Base-by-base conservation (phyloP, 306 rosid genomes). In the Morella rubra region DNA sequence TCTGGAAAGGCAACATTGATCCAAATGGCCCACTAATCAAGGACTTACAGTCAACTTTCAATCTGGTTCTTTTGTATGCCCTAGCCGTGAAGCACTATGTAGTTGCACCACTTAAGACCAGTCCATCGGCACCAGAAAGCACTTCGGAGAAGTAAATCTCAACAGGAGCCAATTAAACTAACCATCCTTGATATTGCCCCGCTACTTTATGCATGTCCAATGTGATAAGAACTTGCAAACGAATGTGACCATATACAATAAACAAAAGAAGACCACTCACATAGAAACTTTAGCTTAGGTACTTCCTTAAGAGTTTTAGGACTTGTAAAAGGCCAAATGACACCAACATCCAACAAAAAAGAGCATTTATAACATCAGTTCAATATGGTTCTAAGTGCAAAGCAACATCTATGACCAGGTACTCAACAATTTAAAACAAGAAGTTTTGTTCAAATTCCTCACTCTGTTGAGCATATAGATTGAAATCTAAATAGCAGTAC, bases 51-150 rank as follows among this genome's bases (percentile, higher is more conserved):
- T 68, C 79, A 73, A 71, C 74, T 80, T 71, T 80, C 64, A 52
- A 76, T 77, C 77, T 14, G 19, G 78, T 75, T 64, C 80, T 74
- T 80, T 69, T 41, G 83, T 75, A 77, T 75, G 68, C 87, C 81
- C 69, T 76, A 69, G 76, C 67, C 20, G 60, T 76, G 84, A 60
- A 67, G 6, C 73, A 24, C 65, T 37, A 62, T 73, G 60, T 71
- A 81, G 81, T 73, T 78, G 76, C 73, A 84, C 77, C 82, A 70
- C 75, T 81, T 80, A 54, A 27, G 24, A 49, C 45, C 65, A 74
- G 15, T 73, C 44, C 79, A 55, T 65, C 76, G 49, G 70, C 73
- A 73, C 50, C 76, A 75, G 47, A 40, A 62, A 14, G 68, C n/a
- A 27, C 19, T 15, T 14, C 5, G 14, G 32, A 61, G 44, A 13